phyloP scores from a whole-genome alignment of 768 basidiomycete species.

The Collybia mongolica region DNA sequence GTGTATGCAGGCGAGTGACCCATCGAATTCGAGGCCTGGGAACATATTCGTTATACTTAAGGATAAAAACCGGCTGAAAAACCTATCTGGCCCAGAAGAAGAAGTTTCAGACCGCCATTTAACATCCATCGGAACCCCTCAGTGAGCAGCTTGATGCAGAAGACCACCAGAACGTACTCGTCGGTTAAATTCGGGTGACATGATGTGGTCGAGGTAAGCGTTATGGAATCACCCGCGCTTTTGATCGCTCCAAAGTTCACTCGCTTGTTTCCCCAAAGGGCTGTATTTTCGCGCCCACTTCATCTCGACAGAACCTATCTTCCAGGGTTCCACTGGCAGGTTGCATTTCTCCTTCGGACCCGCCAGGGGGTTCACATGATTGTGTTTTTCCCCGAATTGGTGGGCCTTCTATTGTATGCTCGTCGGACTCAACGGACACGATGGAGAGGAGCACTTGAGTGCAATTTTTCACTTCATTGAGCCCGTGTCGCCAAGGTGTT shows the following conservation, averaged over 20 bases:
- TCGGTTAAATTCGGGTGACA: background rate
- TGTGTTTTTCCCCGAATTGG: no score
- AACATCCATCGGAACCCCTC: no score
- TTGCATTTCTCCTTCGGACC: background rate
- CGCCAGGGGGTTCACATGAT: no score
- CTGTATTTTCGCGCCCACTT: slow-evolving; percentile 14
- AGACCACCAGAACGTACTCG: no score
- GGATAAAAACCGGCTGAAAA: slow-evolving; percentile 9
- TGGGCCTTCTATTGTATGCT: no score
- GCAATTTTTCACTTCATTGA: background rate
- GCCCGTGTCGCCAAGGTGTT: slow-evolving; percentile 15
- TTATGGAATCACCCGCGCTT: background rate
- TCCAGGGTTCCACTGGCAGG: background rate
- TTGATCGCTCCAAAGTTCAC: slow-evolving; percentile 10
- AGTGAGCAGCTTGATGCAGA: no score
- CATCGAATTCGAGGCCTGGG: background rate
- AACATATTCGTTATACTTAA: background rate
- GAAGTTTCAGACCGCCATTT: no score
- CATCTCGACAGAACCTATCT: background rate
- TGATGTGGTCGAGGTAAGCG: background rate
- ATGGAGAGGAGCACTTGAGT: no score
- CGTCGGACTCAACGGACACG: no score
- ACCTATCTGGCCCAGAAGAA: background rate
- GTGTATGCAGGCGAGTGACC: no score
- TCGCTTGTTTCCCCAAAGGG: slow-evolving; percentile 17